These are phyloP conservation scores for Wallemia hederae DNA, from an alignment of 1,284 basidiomycete species.

Conservation along the genomic window DNA sequence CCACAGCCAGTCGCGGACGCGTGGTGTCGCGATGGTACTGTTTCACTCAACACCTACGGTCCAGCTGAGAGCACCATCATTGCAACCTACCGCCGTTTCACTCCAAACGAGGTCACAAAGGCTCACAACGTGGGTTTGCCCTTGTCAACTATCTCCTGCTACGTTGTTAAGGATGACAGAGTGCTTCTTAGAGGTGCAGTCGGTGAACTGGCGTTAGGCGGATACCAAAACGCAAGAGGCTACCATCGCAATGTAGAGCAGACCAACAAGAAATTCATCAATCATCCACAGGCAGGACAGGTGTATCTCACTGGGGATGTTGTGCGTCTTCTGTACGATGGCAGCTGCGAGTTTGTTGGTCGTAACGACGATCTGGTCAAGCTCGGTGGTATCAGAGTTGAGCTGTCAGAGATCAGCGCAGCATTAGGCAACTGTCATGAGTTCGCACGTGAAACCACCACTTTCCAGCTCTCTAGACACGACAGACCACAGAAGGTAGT, in stretches of 20 bases:
- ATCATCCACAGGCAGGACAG: slow-evolving; percentile 11
- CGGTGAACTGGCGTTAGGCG: slow-evolving; percentile 14
- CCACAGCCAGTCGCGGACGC: slow-evolving; percentile 16
- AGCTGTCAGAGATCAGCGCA: slow-evolving; percentile 17
- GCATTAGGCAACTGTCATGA: slow-evolving; percentile 11
- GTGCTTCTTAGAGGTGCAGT: slow-evolving; percentile 15
- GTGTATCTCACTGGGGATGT: slow-evolving; percentile 15
- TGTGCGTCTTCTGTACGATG: slow-evolving; percentile 13
- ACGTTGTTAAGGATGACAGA: slow-evolving; percentile 10
- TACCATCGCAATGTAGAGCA: slow-evolving; percentile 14
- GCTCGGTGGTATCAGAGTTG: slow-evolving; percentile 17
- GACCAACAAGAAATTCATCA: slow-evolving; percentile 10
- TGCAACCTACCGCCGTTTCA: slow-evolving; percentile 12
- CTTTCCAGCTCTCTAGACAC: slow-evolving; percentile 11
- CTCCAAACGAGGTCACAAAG: slow-evolving; percentile 12
- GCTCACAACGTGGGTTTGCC: slow-evolving; percentile 16
- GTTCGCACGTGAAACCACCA: slow-evolving; percentile 12
- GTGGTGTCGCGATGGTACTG: slow-evolving; percentile 14
- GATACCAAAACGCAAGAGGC: slow-evolving; percentile 14
- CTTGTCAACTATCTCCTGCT: slow-evolving; percentile 14
- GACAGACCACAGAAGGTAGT: slow-evolving; percentile 8
- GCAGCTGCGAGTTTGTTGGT: slow-evolving; percentile 16
- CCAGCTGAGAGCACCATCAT: slow-evolving; percentile 15
- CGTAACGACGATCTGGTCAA: slow-evolving; percentile 18
- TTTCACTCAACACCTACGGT: slow-evolving; percentile 14